These are phyloP conservation scores for Ruellia speciosa DNA, from an alignment of 305 asterid genomes.

Conservation along the genomic window DNA sequence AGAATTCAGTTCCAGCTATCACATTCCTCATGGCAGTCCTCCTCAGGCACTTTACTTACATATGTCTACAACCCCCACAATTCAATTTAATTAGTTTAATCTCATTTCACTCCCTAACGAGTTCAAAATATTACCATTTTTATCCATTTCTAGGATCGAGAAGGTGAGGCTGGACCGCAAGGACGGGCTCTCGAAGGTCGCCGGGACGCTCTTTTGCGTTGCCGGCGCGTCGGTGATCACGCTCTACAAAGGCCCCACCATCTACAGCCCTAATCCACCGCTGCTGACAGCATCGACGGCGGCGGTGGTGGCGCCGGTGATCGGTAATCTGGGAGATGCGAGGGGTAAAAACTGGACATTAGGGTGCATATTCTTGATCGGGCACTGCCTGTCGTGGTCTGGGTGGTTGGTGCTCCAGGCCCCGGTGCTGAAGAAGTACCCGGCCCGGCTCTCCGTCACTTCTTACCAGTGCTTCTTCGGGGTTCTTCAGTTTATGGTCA, in stretches of 20 bases:
- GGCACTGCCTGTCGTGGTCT: slow-evolving; percentile 95
- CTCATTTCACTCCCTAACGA: neutral
- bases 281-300: slow-evolving; percentile 23
- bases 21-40: slow-evolving; percentile 84
- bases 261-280: slow-evolving; percentile 68
- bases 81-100: neutral
- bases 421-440: slow-evolving; percentile 77
- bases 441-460: slow-evolving; percentile 87
- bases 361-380: slow-evolving; percentile 87
- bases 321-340: slow-evolving; percentile 43
- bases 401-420: slow-evolving; percentile 94
- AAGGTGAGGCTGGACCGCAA: slow-evolving; percentile 69
- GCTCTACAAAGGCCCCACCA: slow-evolving; percentile 82
- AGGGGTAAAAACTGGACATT: slow-evolving; percentile 80
- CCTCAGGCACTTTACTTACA: slow-evolving; percentile 44
- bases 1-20: slow-evolving; percentile 93
- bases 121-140: neutral
- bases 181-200: slow-evolving; percentile 85
- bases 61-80: neutral
- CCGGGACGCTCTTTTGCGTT: slow-evolving; percentile 75
- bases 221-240: slow-evolving; percentile 98
- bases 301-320: slow-evolving; percentile 19
- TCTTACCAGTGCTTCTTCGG: slow-evolving; percentile 94
- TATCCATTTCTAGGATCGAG: slow-evolving; percentile 49
- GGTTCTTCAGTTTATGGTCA: slow-evolving; percentile 66